Evolutionary conservation across 106 monocot genomes (phyloP), one percentile per base, ranked within the genome.

Genomic region (Acorus gramineus): DNA sequence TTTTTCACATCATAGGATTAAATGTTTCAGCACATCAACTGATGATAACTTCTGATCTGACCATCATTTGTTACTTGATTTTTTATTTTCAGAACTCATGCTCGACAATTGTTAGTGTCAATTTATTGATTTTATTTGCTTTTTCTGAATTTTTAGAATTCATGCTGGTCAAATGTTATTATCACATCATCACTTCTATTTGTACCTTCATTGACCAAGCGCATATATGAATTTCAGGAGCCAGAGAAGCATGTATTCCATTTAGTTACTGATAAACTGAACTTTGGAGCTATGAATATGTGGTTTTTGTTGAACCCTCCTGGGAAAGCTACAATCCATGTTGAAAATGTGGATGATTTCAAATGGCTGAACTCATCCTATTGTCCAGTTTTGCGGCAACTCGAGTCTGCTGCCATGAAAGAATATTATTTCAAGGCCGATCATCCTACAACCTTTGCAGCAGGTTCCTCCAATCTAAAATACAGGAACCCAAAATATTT

Each of bases 261-360:
- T 78, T 57, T 87, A 6, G 87, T 87, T 63, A 87, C 87, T 52
- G 87, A 87, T 73, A 87, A 87, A 64, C 59, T 87, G 72, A 87
- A 87, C 75, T 84, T 88, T 73, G 87, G 87, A 79, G 84, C 87
- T 47, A 88, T 88, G 87, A 88, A 78, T 61, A 88, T 88, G 87
- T 88, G 87, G 87, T 88, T 88, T 72, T 12, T 88, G 46, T 56
- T 84, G 63, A 88, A 88, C 63, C 84, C 84, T 60, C 87, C 87
- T 69, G 84, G 84, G 6, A 73, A 80, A 53, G 84, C 87, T 50
- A 88, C 87, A 59, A 84, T 88, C 50, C 81, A 88, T 76, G 84
- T 88, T 2, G 84, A 88, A 58, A 88, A 88, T 60, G 87, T 88
- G 46, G 87, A 88, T 49, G 83, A 81, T 6, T 87, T 87, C 47